phyloP scores from a whole-genome alignment of 129 eudicot genomes.

The Flaveria sonorensis region DNA sequence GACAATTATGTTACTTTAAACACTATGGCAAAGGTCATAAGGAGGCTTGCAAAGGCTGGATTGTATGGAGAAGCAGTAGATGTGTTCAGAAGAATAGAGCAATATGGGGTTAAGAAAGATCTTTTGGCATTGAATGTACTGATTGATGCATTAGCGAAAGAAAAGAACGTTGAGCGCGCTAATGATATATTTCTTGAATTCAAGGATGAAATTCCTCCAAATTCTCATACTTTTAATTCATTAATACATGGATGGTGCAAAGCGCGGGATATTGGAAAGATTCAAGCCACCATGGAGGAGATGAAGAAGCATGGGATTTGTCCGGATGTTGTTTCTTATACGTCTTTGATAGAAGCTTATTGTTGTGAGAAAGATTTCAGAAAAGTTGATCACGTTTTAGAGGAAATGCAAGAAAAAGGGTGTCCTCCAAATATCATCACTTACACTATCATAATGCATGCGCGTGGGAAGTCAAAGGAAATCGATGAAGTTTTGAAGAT shows the following conservation, averaged over 20 bases:
- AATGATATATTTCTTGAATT: conserved; percentile 46
- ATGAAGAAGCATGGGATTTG: conserved; percentile 58
- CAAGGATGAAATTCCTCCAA: conserved; percentile 48
- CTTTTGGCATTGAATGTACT: conserved; percentile 47
- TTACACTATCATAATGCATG: conserved; percentile 67
- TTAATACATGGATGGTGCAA: conserved; percentile 83
- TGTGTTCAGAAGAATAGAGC: conserved; percentile 55
- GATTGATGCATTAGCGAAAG: conserved; percentile 64
- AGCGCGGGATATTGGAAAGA: conserved; percentile 54
- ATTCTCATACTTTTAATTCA: conserved; percentile 51
- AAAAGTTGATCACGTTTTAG: conserved; percentile 56
- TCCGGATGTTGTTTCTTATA: conserved; percentile 69
- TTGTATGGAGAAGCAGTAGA: conserved; percentile 60
- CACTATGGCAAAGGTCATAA: conserved; percentile 67
- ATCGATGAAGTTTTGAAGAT: conserved; percentile 56
- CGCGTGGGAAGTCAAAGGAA: conserved; percentile 71
- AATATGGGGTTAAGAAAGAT: conserved; percentile 56
- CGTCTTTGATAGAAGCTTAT: conserved; percentile 60
- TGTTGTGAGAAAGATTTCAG: conserved; percentile 71
- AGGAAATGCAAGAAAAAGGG: conserved; percentile 70
- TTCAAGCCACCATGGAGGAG: conserved; percentile 44
- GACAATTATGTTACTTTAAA: conserved; percentile 42
- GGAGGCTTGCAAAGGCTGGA: conserved; percentile 70
- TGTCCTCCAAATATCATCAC: conserved; percentile 62
- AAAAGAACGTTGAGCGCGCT: conserved; percentile 62